Evolutionary conservation across 257 asterid genomes (phyloP).

Genomic region (Solanum neorickii): DNA sequence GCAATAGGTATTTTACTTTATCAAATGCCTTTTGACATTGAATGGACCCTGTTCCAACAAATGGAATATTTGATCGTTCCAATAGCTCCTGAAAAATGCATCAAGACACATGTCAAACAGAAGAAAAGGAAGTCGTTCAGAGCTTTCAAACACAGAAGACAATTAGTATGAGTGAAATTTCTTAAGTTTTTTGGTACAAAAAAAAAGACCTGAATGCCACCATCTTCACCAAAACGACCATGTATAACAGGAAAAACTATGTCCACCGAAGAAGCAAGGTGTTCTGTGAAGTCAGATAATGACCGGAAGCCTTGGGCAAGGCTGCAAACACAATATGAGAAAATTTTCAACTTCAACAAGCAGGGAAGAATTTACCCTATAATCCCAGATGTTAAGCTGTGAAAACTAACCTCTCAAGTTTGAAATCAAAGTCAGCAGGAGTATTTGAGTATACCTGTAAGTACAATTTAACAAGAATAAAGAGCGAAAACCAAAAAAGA

Average conservation of each 20-base stretch:
- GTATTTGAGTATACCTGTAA: constrained; percentile 67
- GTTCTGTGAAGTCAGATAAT: constrained; percentile 48
- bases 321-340: constrained; percentile 27
- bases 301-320: constrained; percentile 78
- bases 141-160: not conserved
- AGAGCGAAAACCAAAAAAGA: not conserved
- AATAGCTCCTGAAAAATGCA: constrained; percentile 42
- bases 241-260: constrained; percentile 89
- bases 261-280: constrained; percentile 68
- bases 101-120: not conserved
- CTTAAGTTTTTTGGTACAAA: not conserved
- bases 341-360: not conserved
- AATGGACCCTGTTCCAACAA: constrained; percentile 57
- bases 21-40: constrained; percentile 80
- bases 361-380: not conserved
- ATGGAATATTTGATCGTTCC: constrained; percentile 58
- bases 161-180: not conserved
- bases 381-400: not conserved
- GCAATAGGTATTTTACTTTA: constrained; percentile 37
- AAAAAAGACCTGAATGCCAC: constrained; percentile 73
- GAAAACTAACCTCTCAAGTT: constrained; percentile 55
- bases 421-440: constrained; percentile 86
- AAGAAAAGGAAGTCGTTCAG: not conserved
- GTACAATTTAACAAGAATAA: constrained; percentile 1
- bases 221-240: constrained; percentile 93